Conservation (phyloP, 2,329 filamentous ascomycete genomes). For the Monosporascus cannonballus region DNA sequence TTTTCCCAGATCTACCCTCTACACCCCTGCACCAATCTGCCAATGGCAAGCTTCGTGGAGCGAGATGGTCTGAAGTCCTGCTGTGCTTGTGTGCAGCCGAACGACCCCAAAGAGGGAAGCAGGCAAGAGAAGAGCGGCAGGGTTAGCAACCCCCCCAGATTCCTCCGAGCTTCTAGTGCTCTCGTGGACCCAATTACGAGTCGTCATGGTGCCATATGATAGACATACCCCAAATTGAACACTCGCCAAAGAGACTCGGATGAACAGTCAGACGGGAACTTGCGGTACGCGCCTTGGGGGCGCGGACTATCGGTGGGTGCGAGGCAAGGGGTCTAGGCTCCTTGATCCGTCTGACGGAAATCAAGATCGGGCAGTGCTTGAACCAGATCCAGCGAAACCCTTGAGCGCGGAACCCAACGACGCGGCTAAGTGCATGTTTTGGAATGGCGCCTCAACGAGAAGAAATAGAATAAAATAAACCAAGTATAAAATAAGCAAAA, state of each 20-base stretch:
- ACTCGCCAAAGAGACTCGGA: not conserved
- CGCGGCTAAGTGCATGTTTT: constrained; percentile 20
- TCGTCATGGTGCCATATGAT: not conserved
- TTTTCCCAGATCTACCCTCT: not conserved
- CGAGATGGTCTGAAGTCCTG: not conserved
- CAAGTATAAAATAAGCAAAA: too few relatives aligned
- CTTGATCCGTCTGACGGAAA: not conserved
- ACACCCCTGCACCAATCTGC: not conserved
- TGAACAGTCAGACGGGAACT: not conserved
- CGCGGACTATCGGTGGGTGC: not conserved
- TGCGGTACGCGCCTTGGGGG: not conserved
- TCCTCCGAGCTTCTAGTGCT: not conserved
- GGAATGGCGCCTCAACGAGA: constrained; percentile 9
- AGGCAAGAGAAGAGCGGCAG: not conserved
- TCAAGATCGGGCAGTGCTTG: constrained; percentile 18
- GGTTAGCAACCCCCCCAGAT: not conserved
- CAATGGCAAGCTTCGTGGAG: not conserved
- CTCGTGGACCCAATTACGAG: not conserved
- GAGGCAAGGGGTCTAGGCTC: not conserved
- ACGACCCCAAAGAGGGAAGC: not conserved
- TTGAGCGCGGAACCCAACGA: constrained; percentile 9
- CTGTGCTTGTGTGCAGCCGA: not conserved
- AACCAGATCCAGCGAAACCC: constrained; percentile 19
- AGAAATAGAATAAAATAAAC: not conserved
- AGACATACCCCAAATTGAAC: not conserved